phyloP scores from a whole-genome alignment of 1,284 basidiomycete genomes.

The Fomitopsis pinicola region DNA sequence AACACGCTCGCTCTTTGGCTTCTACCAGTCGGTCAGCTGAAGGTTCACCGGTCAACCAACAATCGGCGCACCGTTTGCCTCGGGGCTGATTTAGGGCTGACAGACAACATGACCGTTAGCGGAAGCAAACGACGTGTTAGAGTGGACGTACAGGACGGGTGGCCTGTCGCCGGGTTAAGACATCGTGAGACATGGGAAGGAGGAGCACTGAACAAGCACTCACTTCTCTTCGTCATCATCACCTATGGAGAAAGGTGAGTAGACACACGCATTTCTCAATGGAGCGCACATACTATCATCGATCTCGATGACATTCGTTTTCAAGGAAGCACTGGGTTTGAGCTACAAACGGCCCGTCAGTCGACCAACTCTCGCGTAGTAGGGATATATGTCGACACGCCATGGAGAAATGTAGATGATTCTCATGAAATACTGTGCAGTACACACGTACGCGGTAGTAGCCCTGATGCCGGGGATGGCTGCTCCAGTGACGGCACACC shows the following conservation, averaged over 20 bases:
- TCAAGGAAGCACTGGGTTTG: background rate
- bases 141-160: background rate
- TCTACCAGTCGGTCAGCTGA: slow-evolving; percentile 8
- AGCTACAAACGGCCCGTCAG: background rate
- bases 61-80: too few relatives aligned
- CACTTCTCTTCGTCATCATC: background rate
- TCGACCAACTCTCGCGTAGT: background rate
- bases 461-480: too few relatives aligned
- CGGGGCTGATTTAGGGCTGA: too few relatives aligned
- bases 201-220: background rate
- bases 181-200: background rate
- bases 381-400: too few relatives aligned
- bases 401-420: too few relatives aligned
- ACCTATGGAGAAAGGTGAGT: background rate
- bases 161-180: background rate
- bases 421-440: too few relatives aligned
- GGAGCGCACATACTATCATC: slow-evolving; percentile 3
- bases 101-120: too few relatives aligned
- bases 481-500: too few relatives aligned
- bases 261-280: background rate
- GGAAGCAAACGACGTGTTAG: too few relatives aligned
- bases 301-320: background rate
- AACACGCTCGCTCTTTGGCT: slow-evolving; percentile 21
- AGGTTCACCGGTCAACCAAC: background rate
- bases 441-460: too few relatives aligned